These are phyloP conservation scores for Pseudocercospora fuligena DNA, from an alignment of 2,329 filamentous ascomycete genomes.

Conservation along the genomic window DNA sequence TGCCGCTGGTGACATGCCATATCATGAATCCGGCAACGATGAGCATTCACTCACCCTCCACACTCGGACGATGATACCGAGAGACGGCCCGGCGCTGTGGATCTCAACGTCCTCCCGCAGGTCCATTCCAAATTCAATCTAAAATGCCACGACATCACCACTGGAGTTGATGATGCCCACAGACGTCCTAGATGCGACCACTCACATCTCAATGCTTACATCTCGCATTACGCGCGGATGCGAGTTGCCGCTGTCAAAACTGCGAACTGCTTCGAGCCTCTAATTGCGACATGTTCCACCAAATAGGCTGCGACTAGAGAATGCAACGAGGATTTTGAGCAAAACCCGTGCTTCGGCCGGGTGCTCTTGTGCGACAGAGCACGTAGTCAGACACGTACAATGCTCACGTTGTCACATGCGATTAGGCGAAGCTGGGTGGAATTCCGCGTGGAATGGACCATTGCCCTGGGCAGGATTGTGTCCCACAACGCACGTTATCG, in stretches of 20 bases:
- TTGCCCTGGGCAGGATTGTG: slow-evolving; percentile 2
- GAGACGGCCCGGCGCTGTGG: not conserved
- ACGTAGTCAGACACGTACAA: not conserved
- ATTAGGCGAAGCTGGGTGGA: not conserved
- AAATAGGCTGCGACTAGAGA: slow-evolving; percentile 6
- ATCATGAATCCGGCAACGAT: not conserved
- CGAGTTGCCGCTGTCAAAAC: not conserved
- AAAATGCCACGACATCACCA: not conserved
- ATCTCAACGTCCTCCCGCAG: slow-evolving; percentile 1
- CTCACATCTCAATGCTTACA: not conserved
- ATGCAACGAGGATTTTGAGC: not conserved
- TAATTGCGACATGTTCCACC: not conserved
- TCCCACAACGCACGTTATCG: slow-evolving; percentile 1
- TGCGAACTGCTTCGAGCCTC: slow-evolving; percentile 7
- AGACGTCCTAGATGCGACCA: not conserved
- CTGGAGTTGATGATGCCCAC: not conserved
- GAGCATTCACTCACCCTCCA: not conserved
- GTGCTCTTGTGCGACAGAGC: not conserved
- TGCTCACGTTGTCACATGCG: not conserved
- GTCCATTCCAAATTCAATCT: not conserved
- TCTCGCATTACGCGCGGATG: not conserved
- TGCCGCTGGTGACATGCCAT: not conserved
- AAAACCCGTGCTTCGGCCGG: not conserved
- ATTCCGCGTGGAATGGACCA: slow-evolving; percentile 7
- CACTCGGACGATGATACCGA: not conserved